A percentile compares a stretch with the other conserved stretches of the same genome.
Conservation (phyloP, 441 rosid genomes). For the Capsella rubella region DNA sequence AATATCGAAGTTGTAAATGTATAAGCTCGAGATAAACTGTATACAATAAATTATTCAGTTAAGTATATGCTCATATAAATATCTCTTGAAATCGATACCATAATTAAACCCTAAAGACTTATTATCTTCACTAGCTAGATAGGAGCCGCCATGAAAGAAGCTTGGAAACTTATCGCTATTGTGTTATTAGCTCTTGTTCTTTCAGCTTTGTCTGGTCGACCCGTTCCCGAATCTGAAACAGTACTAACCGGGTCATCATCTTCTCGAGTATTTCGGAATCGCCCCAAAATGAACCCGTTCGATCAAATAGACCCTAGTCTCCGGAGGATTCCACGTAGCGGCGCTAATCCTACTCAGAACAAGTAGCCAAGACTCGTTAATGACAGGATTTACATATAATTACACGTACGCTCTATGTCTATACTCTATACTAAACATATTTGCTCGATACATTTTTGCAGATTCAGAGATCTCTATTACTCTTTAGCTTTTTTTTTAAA, state of each 20-base stretch:
- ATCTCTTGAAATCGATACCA: background rate
- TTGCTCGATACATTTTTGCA: background rate
- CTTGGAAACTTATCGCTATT: constrained; percentile 6
- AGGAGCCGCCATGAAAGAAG: constrained; percentile 17
- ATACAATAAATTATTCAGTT: background rate
- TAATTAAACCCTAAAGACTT: constrained; percentile 8
- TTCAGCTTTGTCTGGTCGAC: constrained; percentile 10
- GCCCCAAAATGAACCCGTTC: background rate
- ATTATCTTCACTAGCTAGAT: background rate
- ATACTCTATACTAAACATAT: background rate
- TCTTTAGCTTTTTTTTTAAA: background rate
- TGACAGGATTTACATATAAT: background rate
- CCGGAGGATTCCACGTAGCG: constrained; percentile 7
- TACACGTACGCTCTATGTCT: background rate
- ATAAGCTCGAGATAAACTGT: background rate
- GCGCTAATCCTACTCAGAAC: constrained; percentile 25
- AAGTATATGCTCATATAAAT: constrained; percentile 9
- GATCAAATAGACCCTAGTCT: constrained; percentile 12
- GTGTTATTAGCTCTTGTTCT: constrained; percentile 5
- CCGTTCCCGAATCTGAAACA: background rate
- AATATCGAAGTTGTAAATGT: background rate
- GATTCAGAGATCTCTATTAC: background rate
- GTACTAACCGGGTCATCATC: constrained; percentile 12
- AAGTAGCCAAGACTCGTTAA: background rate
- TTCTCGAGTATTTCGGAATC: constrained; percentile 5